Conservation (phyloP, 306 rosid species). For the Acmispon strigosus region DNA sequence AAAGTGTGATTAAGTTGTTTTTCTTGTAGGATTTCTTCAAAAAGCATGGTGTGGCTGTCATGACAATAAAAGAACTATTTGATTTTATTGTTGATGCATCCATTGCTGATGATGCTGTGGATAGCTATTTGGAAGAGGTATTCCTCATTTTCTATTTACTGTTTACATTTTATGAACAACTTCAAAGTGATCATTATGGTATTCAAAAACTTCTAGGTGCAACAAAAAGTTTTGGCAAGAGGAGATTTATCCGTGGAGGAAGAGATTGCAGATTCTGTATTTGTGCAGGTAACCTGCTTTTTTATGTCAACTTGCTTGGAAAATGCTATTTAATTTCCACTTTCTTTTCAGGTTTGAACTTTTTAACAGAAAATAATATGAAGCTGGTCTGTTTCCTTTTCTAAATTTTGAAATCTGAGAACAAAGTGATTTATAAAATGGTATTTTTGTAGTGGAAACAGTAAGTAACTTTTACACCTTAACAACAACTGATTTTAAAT, state of each 20-base stretch:
- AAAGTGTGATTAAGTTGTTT: constrained; percentile 13
- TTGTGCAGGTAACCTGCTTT: constrained; percentile 53
- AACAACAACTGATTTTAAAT: neutral
- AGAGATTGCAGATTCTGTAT: constrained; percentile 73
- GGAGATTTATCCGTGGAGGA: constrained; percentile 71
- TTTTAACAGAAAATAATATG: too few relatives aligned
- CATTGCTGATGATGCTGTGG: constrained; percentile 71
- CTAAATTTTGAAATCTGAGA: too few relatives aligned
- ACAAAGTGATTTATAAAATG: too few relatives aligned
- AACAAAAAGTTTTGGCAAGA: constrained; percentile 49
- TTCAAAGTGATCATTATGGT: neutral
- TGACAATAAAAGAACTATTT: constrained; percentile 76
- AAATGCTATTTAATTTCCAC: too few relatives aligned
- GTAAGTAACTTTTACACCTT: neutral
- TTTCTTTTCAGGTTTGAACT: too few relatives aligned
- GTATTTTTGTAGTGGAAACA: neutral
- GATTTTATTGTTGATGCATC: constrained; percentile 84
- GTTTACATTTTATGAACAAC: constrained; percentile 7
- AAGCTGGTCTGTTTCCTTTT: too few relatives aligned
- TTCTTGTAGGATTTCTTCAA: constrained; percentile 69
- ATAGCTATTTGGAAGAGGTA: constrained; percentile 79
- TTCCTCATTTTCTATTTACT: neutral
- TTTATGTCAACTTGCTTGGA: neutral
- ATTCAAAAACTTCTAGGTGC: constrained; percentile 39
- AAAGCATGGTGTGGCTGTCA: constrained; percentile 88